Conservation (phyloP, 2,329 filamentous ascomycete genomes). For the Rachicladosporium sp. region DNA sequence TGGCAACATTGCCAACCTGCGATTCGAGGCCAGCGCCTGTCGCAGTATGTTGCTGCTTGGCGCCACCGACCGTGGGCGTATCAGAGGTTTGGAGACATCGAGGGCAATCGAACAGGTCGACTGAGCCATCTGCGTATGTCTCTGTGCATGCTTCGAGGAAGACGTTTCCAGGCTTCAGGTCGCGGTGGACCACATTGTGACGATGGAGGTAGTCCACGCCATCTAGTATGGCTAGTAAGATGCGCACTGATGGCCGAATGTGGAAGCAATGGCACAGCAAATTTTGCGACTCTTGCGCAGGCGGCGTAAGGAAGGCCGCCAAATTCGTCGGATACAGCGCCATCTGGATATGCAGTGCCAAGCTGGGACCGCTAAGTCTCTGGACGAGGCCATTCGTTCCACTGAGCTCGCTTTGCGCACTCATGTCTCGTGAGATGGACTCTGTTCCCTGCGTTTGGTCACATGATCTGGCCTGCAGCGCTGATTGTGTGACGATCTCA, state of each 20-base stretch:
- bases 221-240: constrained; percentile 48
- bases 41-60: not conserved
- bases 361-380: not conserved
- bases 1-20: not conserved
- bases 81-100: constrained; percentile 25
- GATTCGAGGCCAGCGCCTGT: no score
- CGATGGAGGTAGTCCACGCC: constrained; percentile 54
- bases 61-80: no score
- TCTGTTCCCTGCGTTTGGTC: no score
- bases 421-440: no score
- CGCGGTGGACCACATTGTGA: constrained; percentile 50
- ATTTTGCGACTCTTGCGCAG: constrained; percentile 5
- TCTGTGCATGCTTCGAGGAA: constrained; percentile 42
- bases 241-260: constrained; percentile 40
- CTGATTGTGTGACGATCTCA: no score
- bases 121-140: constrained; percentile 24
- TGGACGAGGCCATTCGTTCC: no score
- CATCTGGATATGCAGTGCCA: constrained; percentile 57
- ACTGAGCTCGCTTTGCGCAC: no score
- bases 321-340: constrained; percentile 51
- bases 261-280: constrained; percentile 49
- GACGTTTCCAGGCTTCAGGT: constrained; percentile 57
- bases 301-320: constrained; percentile 38
- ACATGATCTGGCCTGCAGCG: no score
- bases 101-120: constrained; percentile 35